A percentile compares a stretch with the other conserved stretches of the same genome.
These are phyloP conservation scores for Linum trigynum DNA, from an alignment of 345 rosid genomes.

Conservation along the genomic window DNA sequence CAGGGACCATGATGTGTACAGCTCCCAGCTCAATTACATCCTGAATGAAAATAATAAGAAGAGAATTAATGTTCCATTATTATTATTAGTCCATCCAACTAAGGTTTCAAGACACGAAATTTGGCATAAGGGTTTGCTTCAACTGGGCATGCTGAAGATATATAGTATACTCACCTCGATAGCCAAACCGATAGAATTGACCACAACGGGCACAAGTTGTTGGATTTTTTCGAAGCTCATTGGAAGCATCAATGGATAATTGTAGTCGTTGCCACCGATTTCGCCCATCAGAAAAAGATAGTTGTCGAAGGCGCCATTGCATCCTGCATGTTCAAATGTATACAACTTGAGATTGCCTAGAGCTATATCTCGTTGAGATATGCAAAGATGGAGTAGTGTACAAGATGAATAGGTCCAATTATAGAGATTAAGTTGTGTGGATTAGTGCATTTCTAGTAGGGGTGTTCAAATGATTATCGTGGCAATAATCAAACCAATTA, in stretches of 20 bases:
- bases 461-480: too few species aligned
- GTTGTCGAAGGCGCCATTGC: not conserved
- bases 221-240: not conserved
- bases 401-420: too few species aligned
- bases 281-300: not conserved
- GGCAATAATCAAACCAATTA: too few species aligned
- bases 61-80: not conserved
- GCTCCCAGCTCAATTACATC: slow-evolving; percentile 39
- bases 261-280: not conserved
- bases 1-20: slow-evolving; percentile 34
- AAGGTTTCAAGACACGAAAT: not conserved
- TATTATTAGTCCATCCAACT: not conserved
- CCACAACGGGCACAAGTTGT: not conserved
- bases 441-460: too few species aligned
- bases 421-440: too few species aligned
- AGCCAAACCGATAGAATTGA: slow-evolving; percentile 1
- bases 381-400: too few species aligned
- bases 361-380: too few species aligned
- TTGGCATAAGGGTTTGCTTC: not conserved
- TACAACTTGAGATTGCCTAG: too few species aligned
- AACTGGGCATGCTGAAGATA: not conserved
- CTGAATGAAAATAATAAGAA: slow-evolving; percentile 14
- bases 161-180: slow-evolving; percentile 18
- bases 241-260: not conserved
- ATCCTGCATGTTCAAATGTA: not conserved